phyloP scores from a whole-genome alignment of 305 asterid genomes.

The Rubia peregrina region DNA sequence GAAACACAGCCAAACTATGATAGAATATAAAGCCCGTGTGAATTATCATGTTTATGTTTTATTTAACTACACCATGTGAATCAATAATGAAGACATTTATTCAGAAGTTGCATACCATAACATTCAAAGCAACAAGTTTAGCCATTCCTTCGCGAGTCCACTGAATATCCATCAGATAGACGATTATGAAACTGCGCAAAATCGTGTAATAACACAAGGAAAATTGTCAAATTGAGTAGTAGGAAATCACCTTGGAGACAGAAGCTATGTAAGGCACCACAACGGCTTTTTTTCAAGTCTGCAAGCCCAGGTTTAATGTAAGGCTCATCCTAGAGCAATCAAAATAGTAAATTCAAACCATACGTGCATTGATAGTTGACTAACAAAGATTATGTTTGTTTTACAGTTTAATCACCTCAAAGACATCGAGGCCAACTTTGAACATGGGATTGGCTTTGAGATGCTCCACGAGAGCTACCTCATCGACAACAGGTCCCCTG shows the following conservation, averaged over 20 bases:
- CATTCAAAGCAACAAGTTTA: constrained; percentile 83
- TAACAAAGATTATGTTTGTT: not conserved
- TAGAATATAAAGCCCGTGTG: no score
- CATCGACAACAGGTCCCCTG: constrained; percentile 96
- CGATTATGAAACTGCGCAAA: not conserved
- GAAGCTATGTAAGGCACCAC: constrained; percentile 97
- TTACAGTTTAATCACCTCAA: constrained; percentile 53
- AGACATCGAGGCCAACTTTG: constrained; percentile 96
- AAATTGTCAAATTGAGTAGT: not conserved
- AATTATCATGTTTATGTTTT: no score
- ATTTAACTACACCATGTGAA: not conserved
- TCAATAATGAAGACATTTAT: not conserved
- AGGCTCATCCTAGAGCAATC: constrained; percentile 69
- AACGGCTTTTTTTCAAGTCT: constrained; percentile 77
- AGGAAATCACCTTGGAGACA: constrained; percentile 70
- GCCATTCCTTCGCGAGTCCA: constrained; percentile 99
- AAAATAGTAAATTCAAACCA: not conserved
- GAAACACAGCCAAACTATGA: not conserved
- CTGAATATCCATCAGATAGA: constrained; percentile 31
- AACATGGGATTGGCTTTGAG: constrained; percentile 89
- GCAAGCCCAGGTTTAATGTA: constrained; percentile 92
- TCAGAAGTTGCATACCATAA: constrained; percentile 52
- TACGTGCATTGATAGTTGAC: not conserved
- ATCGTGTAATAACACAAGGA: not conserved
- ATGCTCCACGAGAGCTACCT: constrained; percentile 94